phyloP scores from a whole-genome alignment of 495 filamentous ascomycete genomes.

The Penicillium macrosclerotiorum region DNA sequence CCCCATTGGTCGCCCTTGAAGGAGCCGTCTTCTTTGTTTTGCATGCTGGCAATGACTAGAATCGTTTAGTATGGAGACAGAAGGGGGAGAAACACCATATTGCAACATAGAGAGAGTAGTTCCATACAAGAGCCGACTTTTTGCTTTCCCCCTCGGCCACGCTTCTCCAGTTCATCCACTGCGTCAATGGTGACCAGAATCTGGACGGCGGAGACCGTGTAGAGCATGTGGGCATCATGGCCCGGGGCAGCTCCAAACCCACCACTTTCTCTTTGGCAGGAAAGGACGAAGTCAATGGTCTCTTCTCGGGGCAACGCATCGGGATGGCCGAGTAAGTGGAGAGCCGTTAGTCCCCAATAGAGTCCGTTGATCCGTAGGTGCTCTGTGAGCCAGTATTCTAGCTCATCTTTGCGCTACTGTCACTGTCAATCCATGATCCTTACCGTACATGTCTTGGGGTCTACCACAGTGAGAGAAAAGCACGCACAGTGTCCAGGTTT shows the following conservation, averaged over 20 bases:
- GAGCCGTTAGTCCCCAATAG: slow-evolving; percentile 91
- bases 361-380: slow-evolving; percentile 92
- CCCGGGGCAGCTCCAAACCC: slow-evolving; percentile 93
- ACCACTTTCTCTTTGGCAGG: slow-evolving; percentile 81
- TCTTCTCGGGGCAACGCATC: slow-evolving; percentile 76
- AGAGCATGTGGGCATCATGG: slow-evolving; percentile 93
- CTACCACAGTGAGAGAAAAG: slow-evolving; percentile 20
- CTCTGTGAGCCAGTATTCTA: slow-evolving; percentile 96
- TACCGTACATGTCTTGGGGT: slow-evolving; percentile 4
- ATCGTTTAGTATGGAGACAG: slow-evolving; percentile 25
- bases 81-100: slow-evolving; percentile 26
- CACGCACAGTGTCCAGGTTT: slow-evolving; percentile 77
- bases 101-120: no score
- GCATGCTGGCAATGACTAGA: slow-evolving; percentile 75
- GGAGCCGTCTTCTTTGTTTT: slow-evolving; percentile 75
- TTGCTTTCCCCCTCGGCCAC: slow-evolving; percentile 61
- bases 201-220: slow-evolving; percentile 90
- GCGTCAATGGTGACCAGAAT: slow-evolving; percentile 83
- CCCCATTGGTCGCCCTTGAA: slow-evolving; percentile 97
- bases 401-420: slow-evolving; percentile 77
- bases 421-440: slow-evolving; percentile 32
- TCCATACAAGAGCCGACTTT: slow-evolving; percentile 74
- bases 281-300: slow-evolving; percentile 86
- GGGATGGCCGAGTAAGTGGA: slow-evolving; percentile 79
- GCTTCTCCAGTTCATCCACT: slow-evolving; percentile 73